These are phyloP conservation scores for Saraca asoca DNA, from an alignment of 331 rosid genomes.

Conservation along the genomic window DNA sequence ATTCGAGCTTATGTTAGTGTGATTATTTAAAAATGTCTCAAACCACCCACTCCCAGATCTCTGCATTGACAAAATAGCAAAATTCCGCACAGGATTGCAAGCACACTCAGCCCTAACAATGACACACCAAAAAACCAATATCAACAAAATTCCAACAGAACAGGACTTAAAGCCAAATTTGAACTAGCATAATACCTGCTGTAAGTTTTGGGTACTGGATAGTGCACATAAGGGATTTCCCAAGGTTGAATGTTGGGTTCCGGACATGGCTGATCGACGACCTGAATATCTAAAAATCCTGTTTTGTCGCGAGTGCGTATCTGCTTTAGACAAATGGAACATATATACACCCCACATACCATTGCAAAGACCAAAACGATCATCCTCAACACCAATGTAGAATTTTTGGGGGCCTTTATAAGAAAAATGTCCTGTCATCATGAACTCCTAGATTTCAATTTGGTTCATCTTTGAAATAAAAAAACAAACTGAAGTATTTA, in stretches of 20 bases:
- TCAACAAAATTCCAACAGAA: slow-evolving; percentile 36
- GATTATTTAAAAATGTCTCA: slow-evolving; percentile 92
- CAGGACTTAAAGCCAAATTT: slow-evolving; percentile 29
- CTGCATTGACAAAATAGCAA: slow-evolving; percentile 94
- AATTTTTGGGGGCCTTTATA: slow-evolving; percentile 69
- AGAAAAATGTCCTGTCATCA: slow-evolving; percentile 64
- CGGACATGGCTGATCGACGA: slow-evolving; percentile 63
- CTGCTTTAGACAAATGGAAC: slow-evolving; percentile 85
- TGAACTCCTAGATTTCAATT: slow-evolving; percentile 30
- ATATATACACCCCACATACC: slow-evolving; percentile 92
- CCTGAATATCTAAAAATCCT: slow-evolving; percentile 54
- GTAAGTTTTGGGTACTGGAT: slow-evolving; percentile 76
- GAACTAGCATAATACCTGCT: slow-evolving; percentile 58
- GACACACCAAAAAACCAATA: slow-evolving; percentile 27
- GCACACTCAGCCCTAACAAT: slow-evolving; percentile 76
- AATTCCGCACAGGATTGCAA: slow-evolving; percentile 87
- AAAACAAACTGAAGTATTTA: too few relatives aligned
- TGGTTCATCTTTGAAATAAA: background rate
- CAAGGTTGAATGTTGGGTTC: slow-evolving; percentile 69
- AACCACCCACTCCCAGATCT: slow-evolving; percentile 99
- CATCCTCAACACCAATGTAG: slow-evolving; percentile 80
- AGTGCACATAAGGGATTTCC: slow-evolving; percentile 74
- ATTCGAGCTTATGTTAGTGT: slow-evolving; percentile 89
- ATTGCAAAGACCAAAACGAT: slow-evolving; percentile 70
- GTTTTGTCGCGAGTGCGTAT: slow-evolving; percentile 52